Evolutionary conservation across 768 basidiomycete species (phyloP).

Genomic region (Hericium coralloides): DNA sequence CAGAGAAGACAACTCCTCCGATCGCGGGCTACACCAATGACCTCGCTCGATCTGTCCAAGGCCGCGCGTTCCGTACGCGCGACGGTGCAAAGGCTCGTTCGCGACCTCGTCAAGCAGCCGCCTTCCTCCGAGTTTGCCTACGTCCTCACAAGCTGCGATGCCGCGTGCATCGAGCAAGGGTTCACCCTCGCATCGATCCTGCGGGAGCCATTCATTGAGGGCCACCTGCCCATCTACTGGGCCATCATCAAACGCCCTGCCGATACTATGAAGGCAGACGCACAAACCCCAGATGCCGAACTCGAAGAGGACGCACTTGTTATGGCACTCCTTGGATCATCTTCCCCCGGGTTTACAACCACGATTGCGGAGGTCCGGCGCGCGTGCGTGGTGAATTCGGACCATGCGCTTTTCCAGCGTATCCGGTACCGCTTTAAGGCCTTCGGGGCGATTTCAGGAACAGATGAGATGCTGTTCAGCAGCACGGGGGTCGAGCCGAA

Average conservation of each 20-base stretch:
- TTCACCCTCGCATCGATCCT: conserved; percentile 40
- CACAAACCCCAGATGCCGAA: not conserved
- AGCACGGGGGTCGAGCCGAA: conserved; percentile 10
- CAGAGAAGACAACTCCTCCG: not conserved
- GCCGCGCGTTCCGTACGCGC: conserved; percentile 10
- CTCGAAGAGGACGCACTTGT: conserved; percentile 24
- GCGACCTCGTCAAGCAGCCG: conserved; percentile 28
- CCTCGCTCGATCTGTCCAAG: conserved; percentile 12
- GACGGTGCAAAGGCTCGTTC: conserved; percentile 10
- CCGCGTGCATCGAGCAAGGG: conserved; percentile 42
- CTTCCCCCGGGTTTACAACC: conserved; percentile 31
- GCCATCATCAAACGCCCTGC: conserved; percentile 50
- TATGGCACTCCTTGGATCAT: conserved; percentile 43
- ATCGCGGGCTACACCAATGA: not conserved
- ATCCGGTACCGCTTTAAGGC: conserved; percentile 39
- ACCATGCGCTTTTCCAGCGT: conserved; percentile 52
- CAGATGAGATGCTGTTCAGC: conserved; percentile 38
- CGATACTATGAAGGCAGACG: not conserved
- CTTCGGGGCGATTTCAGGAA: conserved; percentile 38
- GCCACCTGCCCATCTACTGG: conserved; percentile 66
- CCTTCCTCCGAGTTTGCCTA: conserved; percentile 21
- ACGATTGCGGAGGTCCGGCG: conserved; percentile 54
- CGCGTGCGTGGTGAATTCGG: conserved; percentile 56
- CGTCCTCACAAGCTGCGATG: conserved; percentile 55
- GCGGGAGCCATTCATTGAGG: conserved; percentile 56